phyloP scores from a whole-genome alignment of 164 flowering plant genomes.

The Warburgia ugandensis region DNA sequence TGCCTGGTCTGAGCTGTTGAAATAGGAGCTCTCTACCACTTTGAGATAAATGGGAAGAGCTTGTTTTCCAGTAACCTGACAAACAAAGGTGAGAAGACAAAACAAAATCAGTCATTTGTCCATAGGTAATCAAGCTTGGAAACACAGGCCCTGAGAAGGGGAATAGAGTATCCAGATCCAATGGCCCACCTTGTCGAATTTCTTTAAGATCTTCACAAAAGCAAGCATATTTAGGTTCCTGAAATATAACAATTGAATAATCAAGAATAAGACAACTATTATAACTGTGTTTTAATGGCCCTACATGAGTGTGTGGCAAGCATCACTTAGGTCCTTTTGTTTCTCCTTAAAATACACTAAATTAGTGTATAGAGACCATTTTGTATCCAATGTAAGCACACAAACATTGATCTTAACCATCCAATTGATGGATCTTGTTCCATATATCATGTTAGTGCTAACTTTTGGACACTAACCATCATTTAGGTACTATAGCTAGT shows the following conservation, averaged over 20 bases:
- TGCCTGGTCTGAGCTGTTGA: conserved; percentile 94
- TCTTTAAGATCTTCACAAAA: conserved; percentile 88
- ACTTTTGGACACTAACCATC: too few relatives aligned
- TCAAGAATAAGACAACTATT: too few relatives aligned
- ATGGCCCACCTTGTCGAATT: conserved; percentile 77
- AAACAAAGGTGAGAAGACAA: conserved; percentile 5
- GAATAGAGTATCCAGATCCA: too few relatives aligned
- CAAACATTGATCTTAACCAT: neutral
- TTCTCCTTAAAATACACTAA: too few relatives aligned
- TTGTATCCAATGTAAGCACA: neutral
- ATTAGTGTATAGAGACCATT: neutral
- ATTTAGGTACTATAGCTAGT: too few relatives aligned
- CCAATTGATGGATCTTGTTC: conserved; percentile 1
- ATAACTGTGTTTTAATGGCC: too few relatives aligned
- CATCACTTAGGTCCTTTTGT: too few relatives aligned
- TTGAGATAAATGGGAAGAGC: conserved; percentile 75
- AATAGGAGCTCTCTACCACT: conserved; percentile 92
- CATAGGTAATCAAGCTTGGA: neutral
- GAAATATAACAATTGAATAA: conserved; percentile 6
- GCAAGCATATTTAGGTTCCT: conserved; percentile 98
- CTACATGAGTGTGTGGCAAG: too few relatives aligned
- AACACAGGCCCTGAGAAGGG: too few relatives aligned
- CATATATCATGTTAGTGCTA: too few relatives aligned
- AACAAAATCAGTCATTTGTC: neutral
- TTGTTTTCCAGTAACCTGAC: conserved; percentile 80